These are phyloP conservation scores for Kentomonas sorsogonicus DNA, from an alignment of 208 protist genomes.

Conservation along the genomic window DNA sequence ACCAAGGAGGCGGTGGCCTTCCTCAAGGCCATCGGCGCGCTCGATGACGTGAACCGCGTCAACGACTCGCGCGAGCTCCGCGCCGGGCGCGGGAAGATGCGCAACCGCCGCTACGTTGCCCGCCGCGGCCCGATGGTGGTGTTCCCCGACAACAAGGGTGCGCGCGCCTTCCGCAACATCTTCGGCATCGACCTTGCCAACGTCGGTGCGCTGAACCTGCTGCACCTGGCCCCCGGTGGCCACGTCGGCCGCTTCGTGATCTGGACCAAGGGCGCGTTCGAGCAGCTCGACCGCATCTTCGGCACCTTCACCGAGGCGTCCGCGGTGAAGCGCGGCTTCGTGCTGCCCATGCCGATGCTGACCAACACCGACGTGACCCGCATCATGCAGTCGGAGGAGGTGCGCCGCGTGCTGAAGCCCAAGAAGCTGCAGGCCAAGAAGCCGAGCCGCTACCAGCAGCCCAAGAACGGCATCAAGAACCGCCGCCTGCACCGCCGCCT, in stretches of 20 bases:
- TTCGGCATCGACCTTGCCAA: slow-evolving; percentile 93
- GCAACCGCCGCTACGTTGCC: slow-evolving; percentile 94
- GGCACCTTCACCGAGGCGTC: slow-evolving; percentile 87
- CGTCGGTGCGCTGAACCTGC: slow-evolving; percentile 95
- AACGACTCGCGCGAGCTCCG: slow-evolving; percentile 89
- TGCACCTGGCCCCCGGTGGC: slow-evolving; percentile 98
- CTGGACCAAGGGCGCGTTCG: slow-evolving; percentile 98
- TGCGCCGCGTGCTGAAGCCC: slow-evolving; percentile 44
- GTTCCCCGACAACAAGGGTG: slow-evolving; percentile 86
- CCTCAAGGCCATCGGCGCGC: slow-evolving; percentile 91
- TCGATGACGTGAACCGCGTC: slow-evolving; percentile 93
- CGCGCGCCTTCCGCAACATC: slow-evolving; percentile 95
- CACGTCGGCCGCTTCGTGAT: slow-evolving; percentile 99
- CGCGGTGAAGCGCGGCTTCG: slow-evolving; percentile 84
- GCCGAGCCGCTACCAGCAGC: slow-evolving; percentile 38
- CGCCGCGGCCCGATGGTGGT: slow-evolving; percentile 97
- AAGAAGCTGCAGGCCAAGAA: slow-evolving; percentile 59
- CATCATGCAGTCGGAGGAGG: slow-evolving; percentile 65
- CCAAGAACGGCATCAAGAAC: slow-evolving; percentile 73
- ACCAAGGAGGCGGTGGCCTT: slow-evolving; percentile 94
- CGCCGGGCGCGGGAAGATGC: slow-evolving; percentile 95
- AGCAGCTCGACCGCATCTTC: slow-evolving; percentile 96
- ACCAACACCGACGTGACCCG: slow-evolving; percentile 58
- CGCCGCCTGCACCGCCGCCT: slow-evolving; percentile 71
- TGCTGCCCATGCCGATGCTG: slow-evolving; percentile 52